Evolutionary conservation across 495 filamentous ascomycete species (phyloP).

Genomic region (Aspergillus saccharolyticus): DNA sequence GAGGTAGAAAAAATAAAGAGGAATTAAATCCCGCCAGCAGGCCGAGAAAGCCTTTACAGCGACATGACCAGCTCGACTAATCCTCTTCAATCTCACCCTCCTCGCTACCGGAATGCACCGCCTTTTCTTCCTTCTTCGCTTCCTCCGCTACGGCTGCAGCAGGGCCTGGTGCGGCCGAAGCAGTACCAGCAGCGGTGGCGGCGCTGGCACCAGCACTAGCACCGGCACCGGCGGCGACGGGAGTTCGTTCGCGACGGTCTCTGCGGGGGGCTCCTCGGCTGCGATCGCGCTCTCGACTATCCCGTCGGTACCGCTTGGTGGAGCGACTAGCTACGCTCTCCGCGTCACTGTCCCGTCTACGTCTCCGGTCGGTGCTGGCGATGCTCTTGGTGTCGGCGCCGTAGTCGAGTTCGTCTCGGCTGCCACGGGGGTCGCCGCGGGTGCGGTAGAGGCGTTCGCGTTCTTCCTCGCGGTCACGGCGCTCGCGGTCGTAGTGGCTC

Average conservation of each 20-base stretch:
- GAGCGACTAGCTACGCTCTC: slow-evolving; percentile 64
- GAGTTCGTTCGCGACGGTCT: slow-evolving; percentile 56
- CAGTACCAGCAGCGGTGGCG: no score
- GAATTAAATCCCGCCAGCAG: no score
- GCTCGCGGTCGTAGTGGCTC: slow-evolving; percentile 63
- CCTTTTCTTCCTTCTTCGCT: slow-evolving; percentile 58
- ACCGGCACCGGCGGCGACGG: no score
- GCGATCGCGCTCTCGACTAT: slow-evolving; percentile 41
- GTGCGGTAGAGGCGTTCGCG: slow-evolving; percentile 78
- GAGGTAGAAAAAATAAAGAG: not conserved
- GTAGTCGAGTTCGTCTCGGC: slow-evolving; percentile 79
- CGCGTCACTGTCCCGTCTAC: slow-evolving; percentile 68
- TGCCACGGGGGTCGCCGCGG: slow-evolving; percentile 69
- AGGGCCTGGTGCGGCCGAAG: slow-evolving; percentile 1
- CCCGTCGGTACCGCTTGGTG: slow-evolving; percentile 40
- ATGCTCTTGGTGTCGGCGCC: slow-evolving; percentile 69
- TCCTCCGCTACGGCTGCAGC: slow-evolving; percentile 31
- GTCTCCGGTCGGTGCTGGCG: slow-evolving; percentile 50
- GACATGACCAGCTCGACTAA: slow-evolving; percentile 1
- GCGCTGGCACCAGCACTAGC: no score
- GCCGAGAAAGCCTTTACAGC: no score
- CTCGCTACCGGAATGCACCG: slow-evolving; percentile 81
- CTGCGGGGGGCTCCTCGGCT: slow-evolving; percentile 57
- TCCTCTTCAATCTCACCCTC: slow-evolving; percentile 98
- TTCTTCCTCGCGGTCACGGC: slow-evolving; percentile 77